These are phyloP conservation scores for Kodamaea kakaduensis DNA, from an alignment of 805 yeast species.

Conservation along the genomic window DNA sequence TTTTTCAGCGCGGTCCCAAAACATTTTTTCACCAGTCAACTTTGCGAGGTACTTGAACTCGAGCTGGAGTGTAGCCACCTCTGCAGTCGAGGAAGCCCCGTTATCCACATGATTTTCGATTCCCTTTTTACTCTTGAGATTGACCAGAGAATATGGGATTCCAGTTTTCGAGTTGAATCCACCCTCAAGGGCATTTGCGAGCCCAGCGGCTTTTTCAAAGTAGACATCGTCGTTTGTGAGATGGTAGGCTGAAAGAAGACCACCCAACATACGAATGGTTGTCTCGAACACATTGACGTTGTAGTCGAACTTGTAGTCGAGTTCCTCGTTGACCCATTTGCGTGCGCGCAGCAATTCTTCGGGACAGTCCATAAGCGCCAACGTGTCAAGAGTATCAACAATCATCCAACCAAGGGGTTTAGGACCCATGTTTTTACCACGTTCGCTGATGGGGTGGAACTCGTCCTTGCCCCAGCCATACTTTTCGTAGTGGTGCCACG, in stretches of 20 bases:
- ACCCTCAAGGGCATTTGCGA: conserved; percentile 69
- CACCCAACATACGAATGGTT: conserved; percentile 93
- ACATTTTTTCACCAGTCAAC: conserved; percentile 72
- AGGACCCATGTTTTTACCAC: conserved; percentile 71
- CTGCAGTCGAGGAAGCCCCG: conserved; percentile 88
- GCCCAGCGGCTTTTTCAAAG: conserved; percentile 68
- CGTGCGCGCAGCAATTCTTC: conserved; percentile 63
- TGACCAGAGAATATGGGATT: conserved; percentile 75
- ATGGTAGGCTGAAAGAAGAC: conserved; percentile 78
- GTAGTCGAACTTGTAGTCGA: conserved; percentile 68
- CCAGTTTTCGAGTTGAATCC: conserved; percentile 68
- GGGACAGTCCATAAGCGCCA: conserved; percentile 68
- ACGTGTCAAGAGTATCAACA: conserved; percentile 81
- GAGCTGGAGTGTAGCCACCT: conserved; percentile 80
- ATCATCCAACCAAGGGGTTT: conserved; percentile 89
- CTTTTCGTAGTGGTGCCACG: conserved; percentile 72
- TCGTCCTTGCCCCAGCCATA: conserved; percentile 86
- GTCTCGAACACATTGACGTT: conserved; percentile 86
- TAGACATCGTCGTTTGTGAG: conserved; percentile 65
- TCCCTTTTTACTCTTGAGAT: conserved; percentile 62
- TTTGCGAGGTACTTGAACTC: conserved; percentile 80
- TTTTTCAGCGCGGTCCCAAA: conserved; percentile 76
- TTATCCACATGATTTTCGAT: conserved; percentile 55
- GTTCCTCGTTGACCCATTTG: conserved; percentile 68
- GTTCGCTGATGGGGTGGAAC: conserved; percentile 62